A percentile compares a stretch with the other conserved stretches of the same genome.
These are phyloP conservation scores for Cenchrus purpureus DNA, from an alignment of 176 grass and related monocot species.

Conservation along the genomic window DNA sequence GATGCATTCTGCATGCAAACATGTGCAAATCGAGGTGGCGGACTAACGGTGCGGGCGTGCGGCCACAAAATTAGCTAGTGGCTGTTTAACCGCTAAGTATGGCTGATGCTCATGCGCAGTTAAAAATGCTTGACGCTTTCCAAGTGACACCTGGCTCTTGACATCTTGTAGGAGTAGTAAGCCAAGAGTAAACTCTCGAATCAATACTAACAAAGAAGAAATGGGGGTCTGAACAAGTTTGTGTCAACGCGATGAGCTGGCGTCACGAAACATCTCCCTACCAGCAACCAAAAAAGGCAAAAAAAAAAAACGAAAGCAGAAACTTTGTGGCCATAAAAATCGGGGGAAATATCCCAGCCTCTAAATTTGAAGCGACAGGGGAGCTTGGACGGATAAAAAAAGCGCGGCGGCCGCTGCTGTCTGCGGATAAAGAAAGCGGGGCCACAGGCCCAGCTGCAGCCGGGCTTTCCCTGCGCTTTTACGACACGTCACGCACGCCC, in stretches of 20 bases:
- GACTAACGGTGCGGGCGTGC: no score
- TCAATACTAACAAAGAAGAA: neutral
- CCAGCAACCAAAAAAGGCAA: neutral
- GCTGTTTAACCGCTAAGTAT: neutral
- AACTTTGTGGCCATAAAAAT: neutral
- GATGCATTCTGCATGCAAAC: neutral
- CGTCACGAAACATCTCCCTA: neutral
- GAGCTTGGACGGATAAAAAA: constrained; percentile 33
- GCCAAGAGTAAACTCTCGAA: neutral
- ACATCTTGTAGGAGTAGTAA: neutral
- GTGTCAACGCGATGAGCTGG: neutral
- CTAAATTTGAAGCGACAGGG: constrained; percentile 9
- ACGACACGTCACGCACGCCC: constrained; percentile 26
- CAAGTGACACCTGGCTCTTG: neutral
- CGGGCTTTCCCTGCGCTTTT: constrained; percentile 47
- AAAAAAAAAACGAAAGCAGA: neutral
- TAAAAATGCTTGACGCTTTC: neutral
- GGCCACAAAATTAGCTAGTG: no score
- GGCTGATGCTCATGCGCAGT: neutral
- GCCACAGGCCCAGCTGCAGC: no score
- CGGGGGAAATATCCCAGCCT: constrained; percentile 22
- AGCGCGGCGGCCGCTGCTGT: neutral
- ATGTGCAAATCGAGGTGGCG: neutral
- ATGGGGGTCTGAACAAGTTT: no score
- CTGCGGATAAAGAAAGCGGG: neutral